Evolutionary conservation across 2,329 filamentous ascomycete species (phyloP).

Genomic region (Colletotrichum sp.): DNA sequence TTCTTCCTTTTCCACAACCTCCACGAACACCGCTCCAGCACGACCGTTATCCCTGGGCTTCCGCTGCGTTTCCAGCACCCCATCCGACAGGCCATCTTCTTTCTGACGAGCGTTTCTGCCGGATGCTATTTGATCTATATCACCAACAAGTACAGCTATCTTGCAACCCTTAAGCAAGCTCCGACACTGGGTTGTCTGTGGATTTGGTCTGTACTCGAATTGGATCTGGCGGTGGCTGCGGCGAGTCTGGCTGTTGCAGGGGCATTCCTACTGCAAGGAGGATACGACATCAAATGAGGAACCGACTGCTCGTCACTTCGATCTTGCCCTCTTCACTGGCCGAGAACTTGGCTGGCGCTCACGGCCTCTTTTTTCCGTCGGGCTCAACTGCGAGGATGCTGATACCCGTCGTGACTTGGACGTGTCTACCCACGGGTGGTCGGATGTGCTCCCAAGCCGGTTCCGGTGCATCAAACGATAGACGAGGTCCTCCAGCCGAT

Average conservation of each 20-base stretch:
- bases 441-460: slow-evolving; percentile 8
- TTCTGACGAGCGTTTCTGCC: slow-evolving; percentile 60
- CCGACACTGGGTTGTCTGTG: slow-evolving; percentile 90
- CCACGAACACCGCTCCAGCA: slow-evolving; percentile 57
- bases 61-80: slow-evolving; percentile 48
- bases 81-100: slow-evolving; percentile 68
- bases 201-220: slow-evolving; percentile 92
- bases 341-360: background rate
- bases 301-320: background rate
- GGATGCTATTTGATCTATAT: slow-evolving; percentile 85
- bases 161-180: slow-evolving; percentile 88
- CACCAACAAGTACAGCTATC: slow-evolving; percentile 80
- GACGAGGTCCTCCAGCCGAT: slow-evolving; percentile 30
- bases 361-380: slow-evolving; percentile 5
- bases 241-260: slow-evolving; percentile 52
- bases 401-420: slow-evolving; percentile 7
- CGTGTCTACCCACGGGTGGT: slow-evolving; percentile 8
- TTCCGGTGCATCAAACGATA: slow-evolving; percentile 27
- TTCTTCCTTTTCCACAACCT: slow-evolving; percentile 60
- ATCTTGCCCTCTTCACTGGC: slow-evolving; percentile 5
- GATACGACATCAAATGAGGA: slow-evolving; percentile 49
- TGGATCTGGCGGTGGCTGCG: slow-evolving; percentile 72
- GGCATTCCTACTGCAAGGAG: slow-evolving; percentile 52
- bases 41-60: slow-evolving; percentile 55
- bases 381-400: background rate